Base-by-base conservation (phyloP, 208 protist species). In the Acanthamoeba quina region DNA sequence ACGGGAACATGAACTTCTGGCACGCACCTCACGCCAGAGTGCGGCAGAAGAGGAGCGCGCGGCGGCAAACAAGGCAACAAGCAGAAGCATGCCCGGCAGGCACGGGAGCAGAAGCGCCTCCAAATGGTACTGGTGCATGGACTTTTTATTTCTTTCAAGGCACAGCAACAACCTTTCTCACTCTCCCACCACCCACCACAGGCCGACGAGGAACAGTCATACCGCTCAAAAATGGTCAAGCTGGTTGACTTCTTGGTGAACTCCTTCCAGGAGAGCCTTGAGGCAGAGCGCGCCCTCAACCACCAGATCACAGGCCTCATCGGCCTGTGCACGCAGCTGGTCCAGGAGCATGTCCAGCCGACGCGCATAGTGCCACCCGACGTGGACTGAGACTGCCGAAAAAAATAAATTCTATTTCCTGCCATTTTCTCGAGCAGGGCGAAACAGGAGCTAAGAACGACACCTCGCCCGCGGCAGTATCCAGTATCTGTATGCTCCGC, bases 201-300 rank as follows among this genome's bases (percentile, higher is more conserved):
- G 56, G 56, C 56, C 3, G 56, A 62, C 19, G 56, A 62, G 56
- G 56, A 60, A 24, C 56, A 62, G 56, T 62, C 56, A 3, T 62
- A 62, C 56, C 56, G 19, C 56, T 41, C 66, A 7, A 74, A 37
- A 74, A 74, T 74, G 66, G 13, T 74, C n/a, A 74, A 74, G 66
- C 66, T 74, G 66, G 66, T 74, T 74, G 66, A 74, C 29, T 31
- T 74, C 66, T 74, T 74, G 13, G 66, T 74, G 66, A 41, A 37
- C 13, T 74, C 66, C 66, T 74, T 74, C 66, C 66, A 74, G 66
- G 66, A 74, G 66, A 74, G 66, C 66, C 66, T 74, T 74, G 66
- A 74, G 66, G 66, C 66, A 41, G 66, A 74, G 66, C 29, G 66
- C 19, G 66, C 34, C 66, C 66, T 74, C 66, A 74, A 74, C 66